Evolutionary conservation across 2,329 filamentous ascomycete genomes (phyloP), one percentile per base, ranked within the genome.

Genomic region (Purpureocillium lavendulum): DNA sequence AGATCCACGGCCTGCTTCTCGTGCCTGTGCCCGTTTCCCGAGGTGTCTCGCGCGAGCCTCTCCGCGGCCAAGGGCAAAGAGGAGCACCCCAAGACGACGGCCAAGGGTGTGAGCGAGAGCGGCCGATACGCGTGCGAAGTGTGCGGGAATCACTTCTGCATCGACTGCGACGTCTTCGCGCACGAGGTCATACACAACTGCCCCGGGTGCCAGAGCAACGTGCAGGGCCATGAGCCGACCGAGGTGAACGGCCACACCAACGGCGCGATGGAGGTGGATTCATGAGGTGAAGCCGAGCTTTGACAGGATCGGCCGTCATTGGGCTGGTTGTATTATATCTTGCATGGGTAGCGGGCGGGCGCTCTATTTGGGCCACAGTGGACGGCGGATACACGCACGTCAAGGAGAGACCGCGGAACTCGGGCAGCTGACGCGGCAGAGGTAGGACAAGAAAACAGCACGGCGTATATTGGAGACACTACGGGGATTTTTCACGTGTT

Each of bases 181-280:
- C 92, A 98, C 58, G 88, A 96, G 64, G 79, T 94, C 11, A 76
- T 95, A 38, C 90, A 98, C 59, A 97, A 97, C 61, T 98, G 92
- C 55, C 89, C 92, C 0, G 90, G 90, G 0, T 98, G 92, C 59
- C 82, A 78, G 60, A 75, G 73, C 53, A 67, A 69, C 41, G 56
- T 30, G 9, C 42, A 35, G 29, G 43, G 12, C 12, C 26, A 28
- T 10, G 35, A 37, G 32, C 39, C 46, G 38, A 45, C 50, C 16
- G 62, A 64, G 38, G 60, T 59, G 9, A 45, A 57, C 36, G 41
- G 51, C 26, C 47, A 62, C 38, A 49, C 53, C 21, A 63, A 67
- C 34, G 63, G 65, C 24, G 58, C 62, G 2, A 71, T 75, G 66
- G 64, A 45, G 64, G 70, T 52, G 54, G 58, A 35, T 63, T n/a